Evolutionary conservation across 2,329 filamentous ascomycete genomes (phyloP), one percentile per base, ranked within the genome.

Genomic region (Fusarium kyushuense): DNA sequence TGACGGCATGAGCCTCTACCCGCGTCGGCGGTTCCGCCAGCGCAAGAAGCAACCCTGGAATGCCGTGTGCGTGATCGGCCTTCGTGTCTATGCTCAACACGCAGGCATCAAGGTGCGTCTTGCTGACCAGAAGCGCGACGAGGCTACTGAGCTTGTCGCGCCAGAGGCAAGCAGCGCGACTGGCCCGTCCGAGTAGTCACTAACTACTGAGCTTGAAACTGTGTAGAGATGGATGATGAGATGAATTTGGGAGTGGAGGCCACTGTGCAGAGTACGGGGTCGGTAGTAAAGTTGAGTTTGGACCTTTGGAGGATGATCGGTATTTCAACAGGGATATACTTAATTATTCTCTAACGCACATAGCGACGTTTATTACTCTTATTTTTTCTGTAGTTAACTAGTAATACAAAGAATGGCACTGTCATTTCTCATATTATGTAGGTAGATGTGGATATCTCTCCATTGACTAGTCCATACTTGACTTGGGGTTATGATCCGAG

Each of bases 51-150:
- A 73, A 12, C 77, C 77, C 2, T 82, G 80, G 80, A 81, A 82
- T 40, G 77, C 80, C n/a, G 79, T 81, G 25, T 80, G 78, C 51
- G 79, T 82, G 12, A 68, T 81, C 38, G 79, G 79, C 11, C 71
- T 82, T 14, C 70, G 79, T 10, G 79, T 81, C 12, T 82, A 81
- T 55, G 74, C 80, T 11, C 73, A 74, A 52, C 79, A 81, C 29
- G 58, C 75, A 2, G 72, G 73, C 8, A 73, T 81, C 33, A 75
- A 75, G 30, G 76, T 82, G 29, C 70, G 70, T 9, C 69, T 81
- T 10, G 77, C 76, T 11, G 75, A 79, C 58, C 74, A 76, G 27
- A 75, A 75, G 42, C 71, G 63, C 38, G 71, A 62, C 1, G 75
- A 79, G 40, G 59, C 65, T 29, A 43, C 62, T 57, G 76, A 52